Conservation (phyloP, 345 rosid genomes). For the Eucalyptus pumila region DNA sequence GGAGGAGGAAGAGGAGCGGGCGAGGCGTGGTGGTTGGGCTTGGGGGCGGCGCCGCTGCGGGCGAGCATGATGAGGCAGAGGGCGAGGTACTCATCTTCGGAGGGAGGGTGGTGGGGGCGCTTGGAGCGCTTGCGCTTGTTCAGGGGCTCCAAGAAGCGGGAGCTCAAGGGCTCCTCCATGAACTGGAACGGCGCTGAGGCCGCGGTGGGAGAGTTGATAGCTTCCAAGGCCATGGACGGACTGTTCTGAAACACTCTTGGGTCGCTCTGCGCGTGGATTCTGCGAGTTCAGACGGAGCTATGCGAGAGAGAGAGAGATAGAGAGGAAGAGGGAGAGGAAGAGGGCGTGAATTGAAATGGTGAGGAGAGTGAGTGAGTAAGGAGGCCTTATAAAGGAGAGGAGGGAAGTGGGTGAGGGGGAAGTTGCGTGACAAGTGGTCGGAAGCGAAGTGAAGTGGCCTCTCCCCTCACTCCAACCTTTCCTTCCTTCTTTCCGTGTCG, state of each 20-base stretch:
- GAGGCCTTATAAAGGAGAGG: neutral
- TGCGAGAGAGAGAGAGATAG: neutral
- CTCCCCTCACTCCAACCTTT: neutral
- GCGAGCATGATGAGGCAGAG: slow-evolving; percentile 45
- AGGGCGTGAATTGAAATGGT: neutral
- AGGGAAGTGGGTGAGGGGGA: slow-evolving; percentile 4
- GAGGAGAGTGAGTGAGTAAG: slow-evolving; percentile 3
- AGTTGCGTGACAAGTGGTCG: slow-evolving; percentile 53
- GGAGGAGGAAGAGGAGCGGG: neutral
- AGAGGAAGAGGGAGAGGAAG: neutral
- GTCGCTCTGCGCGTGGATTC: neutral
- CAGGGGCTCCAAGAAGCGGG: slow-evolving; percentile 13
- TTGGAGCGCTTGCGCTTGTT: slow-evolving; percentile 33
- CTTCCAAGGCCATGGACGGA: slow-evolving; percentile 28
- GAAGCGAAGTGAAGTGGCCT: slow-evolving; percentile 7
- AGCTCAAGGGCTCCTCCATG: neutral
- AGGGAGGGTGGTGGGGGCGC: slow-evolving; percentile 9
- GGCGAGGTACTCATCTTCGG: slow-evolving; percentile 38
- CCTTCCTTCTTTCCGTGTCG: too few species aligned
- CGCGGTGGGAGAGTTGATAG: slow-evolving; percentile 26
- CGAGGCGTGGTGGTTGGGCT: neutral
- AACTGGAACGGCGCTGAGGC: neutral
- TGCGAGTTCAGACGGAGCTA: neutral
- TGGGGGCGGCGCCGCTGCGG: slow-evolving; percentile 1
- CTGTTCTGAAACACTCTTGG: neutral